These are phyloP conservation scores for Golubevia pallescens DNA, from an alignment of 1,284 basidiomycete genomes.

Conservation along the genomic window DNA sequence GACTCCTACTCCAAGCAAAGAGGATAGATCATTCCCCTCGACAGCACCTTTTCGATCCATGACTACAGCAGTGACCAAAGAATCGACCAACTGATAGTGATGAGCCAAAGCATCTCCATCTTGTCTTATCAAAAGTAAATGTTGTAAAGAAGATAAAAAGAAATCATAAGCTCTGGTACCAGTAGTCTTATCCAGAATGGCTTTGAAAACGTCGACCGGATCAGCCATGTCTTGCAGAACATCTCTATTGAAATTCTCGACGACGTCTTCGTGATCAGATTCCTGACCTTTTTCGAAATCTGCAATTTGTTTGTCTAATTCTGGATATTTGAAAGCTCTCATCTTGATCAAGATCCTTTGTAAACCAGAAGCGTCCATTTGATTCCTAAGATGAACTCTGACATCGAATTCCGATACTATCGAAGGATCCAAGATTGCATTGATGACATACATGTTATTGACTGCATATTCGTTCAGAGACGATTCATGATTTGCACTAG, in stretches of 20 bases:
- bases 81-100: conserved; percentile 91
- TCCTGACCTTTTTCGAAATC: conserved; percentile 75
- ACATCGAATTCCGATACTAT: conserved; percentile 70
- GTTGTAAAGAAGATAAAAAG: conserved; percentile 89
- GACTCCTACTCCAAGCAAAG: conserved; percentile 86
- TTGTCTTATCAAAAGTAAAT: conserved; percentile 85
- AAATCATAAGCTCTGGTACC: conserved; percentile 82
- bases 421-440: conserved; percentile 47
- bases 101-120: conserved; percentile 77
- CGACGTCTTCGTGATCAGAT: conserved; percentile 79
- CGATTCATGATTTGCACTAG: conserved; percentile 79
- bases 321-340: conserved; percentile 71
- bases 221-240: conserved; percentile 79
- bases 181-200: conserved; percentile 76
- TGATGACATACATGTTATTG: conserved; percentile 51
- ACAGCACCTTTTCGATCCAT: conserved; percentile 78
- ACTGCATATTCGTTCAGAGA: conserved; percentile 70
- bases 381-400: conserved; percentile 80
- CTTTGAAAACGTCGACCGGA: conserved; percentile 85
- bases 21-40: conserved; percentile 75
- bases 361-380: conserved; percentile 87
- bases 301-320: conserved; percentile 75
- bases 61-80: conserved; percentile 89
- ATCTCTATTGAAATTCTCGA: conserved; percentile 78
- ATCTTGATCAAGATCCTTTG: conserved; percentile 77